Conservation (phyloP, 345 rosid genomes). For the Pistacia integerrima region DNA sequence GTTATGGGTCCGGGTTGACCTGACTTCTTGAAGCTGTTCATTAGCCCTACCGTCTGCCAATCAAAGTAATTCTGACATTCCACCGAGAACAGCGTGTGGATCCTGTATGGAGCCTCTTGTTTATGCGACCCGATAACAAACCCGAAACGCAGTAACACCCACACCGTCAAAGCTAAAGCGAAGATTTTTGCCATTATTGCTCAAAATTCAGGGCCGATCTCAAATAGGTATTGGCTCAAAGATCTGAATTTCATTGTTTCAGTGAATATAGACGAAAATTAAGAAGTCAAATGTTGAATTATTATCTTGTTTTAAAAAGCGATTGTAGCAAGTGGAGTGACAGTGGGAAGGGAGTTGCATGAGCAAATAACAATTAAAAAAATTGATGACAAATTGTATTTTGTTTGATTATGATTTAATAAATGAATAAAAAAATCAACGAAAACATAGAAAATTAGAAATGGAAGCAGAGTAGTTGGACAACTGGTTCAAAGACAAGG, state of each 20-base stretch:
- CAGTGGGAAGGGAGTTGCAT: conserved; percentile 13
- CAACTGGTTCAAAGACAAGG: background rate
- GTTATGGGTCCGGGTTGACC: conserved; percentile 91
- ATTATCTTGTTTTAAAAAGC: background rate
- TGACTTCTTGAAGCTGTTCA: conserved; percentile 90
- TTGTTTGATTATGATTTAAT: background rate
- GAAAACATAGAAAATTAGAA: background rate
- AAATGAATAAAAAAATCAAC: background rate
- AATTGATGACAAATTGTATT: background rate
- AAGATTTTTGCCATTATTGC: conserved; percentile 41
- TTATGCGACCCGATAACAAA: conserved; percentile 32
- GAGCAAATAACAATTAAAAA: conserved; percentile 4
- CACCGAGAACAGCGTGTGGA: conserved; percentile 95
- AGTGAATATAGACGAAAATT: background rate
- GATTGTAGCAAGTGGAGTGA: background rate
- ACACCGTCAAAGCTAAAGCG: conserved; percentile 14
- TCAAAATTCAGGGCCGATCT: conserved; percentile 32
- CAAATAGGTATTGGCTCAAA: conserved; percentile 30
- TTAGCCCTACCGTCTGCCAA: conserved; percentile 96
- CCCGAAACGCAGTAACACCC: conserved; percentile 29
- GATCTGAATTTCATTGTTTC: conserved; percentile 43
- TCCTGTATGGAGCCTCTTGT: conserved; percentile 67
- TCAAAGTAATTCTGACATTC: conserved; percentile 96
- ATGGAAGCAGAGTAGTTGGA: conserved; percentile 6
- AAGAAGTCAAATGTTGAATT: conserved; percentile 42